These are phyloP conservation scores for Pyronema omphalodes DNA, from an alignment of 495 filamentous ascomycete species.

Conservation along the genomic window DNA sequence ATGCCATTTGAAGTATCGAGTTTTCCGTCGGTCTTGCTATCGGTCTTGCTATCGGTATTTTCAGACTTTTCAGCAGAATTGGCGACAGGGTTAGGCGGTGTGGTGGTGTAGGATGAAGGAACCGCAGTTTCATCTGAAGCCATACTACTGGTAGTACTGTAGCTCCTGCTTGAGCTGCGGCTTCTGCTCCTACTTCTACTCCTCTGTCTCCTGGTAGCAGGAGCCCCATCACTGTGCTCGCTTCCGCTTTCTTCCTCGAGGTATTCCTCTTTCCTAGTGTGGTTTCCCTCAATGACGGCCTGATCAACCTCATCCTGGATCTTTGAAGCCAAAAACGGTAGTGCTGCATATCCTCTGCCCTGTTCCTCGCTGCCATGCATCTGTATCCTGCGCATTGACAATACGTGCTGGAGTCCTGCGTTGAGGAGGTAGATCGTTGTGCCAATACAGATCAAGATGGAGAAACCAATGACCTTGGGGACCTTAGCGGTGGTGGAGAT, in stretches of 20 bases:
- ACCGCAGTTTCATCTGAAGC: no score
- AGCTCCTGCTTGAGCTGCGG: no score
- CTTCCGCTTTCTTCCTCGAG: not conserved
- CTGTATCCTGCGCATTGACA: constrained; percentile 52
- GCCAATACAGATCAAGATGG: constrained; percentile 49
- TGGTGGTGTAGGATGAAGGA: no score
- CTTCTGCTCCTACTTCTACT: no score
- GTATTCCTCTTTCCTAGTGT: not conserved
- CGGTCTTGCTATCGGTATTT: constrained; percentile 11
- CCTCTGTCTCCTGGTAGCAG: no score
- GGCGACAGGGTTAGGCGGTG: no score
- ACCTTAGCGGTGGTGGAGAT: constrained; percentile 26
- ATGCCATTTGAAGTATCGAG: not conserved
- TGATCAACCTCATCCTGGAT: constrained; percentile 53
- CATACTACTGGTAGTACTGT: no score
- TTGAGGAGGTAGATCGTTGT: constrained; percentile 54
- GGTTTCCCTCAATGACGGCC: constrained; percentile 28
- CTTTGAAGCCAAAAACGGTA: constrained; percentile 57
- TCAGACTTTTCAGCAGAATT: no score
- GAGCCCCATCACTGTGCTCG: no score
- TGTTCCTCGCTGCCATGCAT: constrained; percentile 52
- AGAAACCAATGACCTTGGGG: constrained; percentile 43
- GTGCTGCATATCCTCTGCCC: constrained; percentile 42
- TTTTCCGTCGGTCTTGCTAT: constrained; percentile 14
- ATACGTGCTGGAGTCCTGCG: constrained; percentile 50